A percentile compares a stretch with the other conserved stretches of the same genome.
Conservation (phyloP, 2,329 filamentous ascomycete genomes). For the Ceratocystis ficicola region DNA sequence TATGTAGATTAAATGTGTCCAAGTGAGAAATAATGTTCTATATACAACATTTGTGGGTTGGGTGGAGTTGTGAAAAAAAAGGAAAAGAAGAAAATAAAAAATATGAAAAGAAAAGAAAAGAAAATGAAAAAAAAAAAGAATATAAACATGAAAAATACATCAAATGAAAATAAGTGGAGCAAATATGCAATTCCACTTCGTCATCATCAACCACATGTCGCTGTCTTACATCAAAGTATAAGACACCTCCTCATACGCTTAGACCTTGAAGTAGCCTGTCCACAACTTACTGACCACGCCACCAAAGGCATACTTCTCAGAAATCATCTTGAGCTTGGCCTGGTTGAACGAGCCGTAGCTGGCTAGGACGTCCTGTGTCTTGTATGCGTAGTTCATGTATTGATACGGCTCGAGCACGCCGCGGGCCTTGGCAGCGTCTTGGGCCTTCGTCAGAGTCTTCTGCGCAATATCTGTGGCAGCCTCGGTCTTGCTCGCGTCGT, state of each 20-base stretch:
- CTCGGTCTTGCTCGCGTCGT: slow-evolving; percentile 23
- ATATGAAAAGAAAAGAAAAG: neutral
- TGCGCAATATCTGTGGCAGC: slow-evolving; percentile 23
- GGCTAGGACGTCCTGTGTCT: slow-evolving; percentile 31
- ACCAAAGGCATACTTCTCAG: slow-evolving; percentile 29
- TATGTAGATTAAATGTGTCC: neutral
- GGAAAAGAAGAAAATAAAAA: neutral
- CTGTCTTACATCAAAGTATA: too few relatives aligned
- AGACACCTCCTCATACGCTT: neutral
- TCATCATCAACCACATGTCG: neutral
- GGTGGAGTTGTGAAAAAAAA: neutral
- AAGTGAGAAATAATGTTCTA: too few relatives aligned
- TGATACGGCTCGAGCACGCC: slow-evolving; percentile 21
- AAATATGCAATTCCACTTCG: neutral
- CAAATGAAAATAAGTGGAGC: neutral
- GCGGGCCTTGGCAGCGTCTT: slow-evolving; percentile 19
- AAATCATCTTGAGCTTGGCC: slow-evolving; percentile 26
- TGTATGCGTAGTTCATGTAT: slow-evolving; percentile 36
- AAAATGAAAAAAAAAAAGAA: neutral
- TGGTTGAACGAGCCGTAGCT: slow-evolving; percentile 32
- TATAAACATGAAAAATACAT: neutral
- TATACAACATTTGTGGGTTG: too few relatives aligned
- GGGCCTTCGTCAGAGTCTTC: slow-evolving; percentile 22
- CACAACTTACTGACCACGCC: slow-evolving; percentile 28
- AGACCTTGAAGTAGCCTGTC: slow-evolving; percentile 28